Evolutionary conservation across 345 rosid species (phyloP).

Genomic region (Eucalyptus regnans): DNA sequence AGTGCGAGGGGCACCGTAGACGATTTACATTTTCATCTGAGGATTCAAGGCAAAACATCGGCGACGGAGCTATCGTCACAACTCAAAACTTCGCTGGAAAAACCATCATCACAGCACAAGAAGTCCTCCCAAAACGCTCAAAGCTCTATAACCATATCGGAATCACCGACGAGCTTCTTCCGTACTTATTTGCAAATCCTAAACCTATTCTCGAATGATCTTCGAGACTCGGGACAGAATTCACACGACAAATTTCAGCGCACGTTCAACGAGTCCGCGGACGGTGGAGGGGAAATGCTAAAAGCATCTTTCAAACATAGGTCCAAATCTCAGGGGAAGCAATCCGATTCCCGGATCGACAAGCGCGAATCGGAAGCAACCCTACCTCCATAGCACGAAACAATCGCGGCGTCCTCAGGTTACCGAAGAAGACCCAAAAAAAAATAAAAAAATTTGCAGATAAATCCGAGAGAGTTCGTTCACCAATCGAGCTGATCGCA

Average conservation of each 20-base stretch:
- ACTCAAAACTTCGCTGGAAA: background rate
- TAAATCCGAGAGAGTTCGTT: background rate
- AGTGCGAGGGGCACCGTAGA: background rate
- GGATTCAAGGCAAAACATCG: background rate
- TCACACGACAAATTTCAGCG: background rate
- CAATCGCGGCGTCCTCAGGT: background rate
- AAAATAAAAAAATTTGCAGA: background rate
- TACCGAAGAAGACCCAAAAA: background rate
- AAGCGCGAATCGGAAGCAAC: background rate
- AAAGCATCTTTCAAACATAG: background rate
- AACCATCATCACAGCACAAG: background rate
- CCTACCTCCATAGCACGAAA: background rate
- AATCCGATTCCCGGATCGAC: background rate
- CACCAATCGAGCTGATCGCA: background rate
- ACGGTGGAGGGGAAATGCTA: background rate
- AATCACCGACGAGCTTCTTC: no score
- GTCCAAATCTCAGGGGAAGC: background rate
- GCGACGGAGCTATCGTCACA: background rate
- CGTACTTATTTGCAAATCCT: background rate
- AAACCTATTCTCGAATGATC: background rate
- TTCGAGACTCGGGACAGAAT: background rate
- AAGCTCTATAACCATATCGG: background rate
- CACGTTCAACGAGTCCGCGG: background rate
- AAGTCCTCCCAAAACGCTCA: background rate
- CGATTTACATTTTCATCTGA: background rate